These are phyloP conservation scores for Triticum timopheevii DNA, from an alignment of 176 grass and related monocot species.

Conservation along the genomic window DNA sequence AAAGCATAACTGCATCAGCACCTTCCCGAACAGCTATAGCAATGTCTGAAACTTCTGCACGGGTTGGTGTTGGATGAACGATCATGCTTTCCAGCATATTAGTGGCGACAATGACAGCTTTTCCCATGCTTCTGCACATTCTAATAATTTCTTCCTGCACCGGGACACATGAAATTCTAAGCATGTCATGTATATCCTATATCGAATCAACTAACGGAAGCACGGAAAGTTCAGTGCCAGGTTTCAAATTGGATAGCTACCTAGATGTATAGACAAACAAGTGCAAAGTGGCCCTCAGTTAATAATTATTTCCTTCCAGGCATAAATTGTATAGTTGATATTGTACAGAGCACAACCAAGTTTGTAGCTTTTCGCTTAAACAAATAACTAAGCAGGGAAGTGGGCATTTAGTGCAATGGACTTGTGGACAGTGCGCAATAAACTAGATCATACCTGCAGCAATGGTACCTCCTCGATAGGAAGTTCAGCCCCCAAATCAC, in stretches of 20 bases:
- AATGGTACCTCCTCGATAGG: slow-evolving; percentile 96
- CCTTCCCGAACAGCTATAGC: slow-evolving; percentile 98
- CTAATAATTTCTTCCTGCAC: slow-evolving; percentile 98
- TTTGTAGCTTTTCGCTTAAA: neutral
- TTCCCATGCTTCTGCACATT: slow-evolving; percentile 97
- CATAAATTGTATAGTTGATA: neutral
- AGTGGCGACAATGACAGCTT: slow-evolving; percentile 96
- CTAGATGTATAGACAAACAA: neutral
- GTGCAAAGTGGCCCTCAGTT: neutral
- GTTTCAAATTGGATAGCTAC: slow-evolving; percentile 15
- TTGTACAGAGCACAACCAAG: neutral
- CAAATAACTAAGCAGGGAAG: slow-evolving; percentile 10
- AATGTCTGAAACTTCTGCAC: slow-evolving; percentile 98
- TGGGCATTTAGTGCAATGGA: slow-evolving; percentile 4
- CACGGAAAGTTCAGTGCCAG: neutral
- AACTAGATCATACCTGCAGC: slow-evolving; percentile 67
- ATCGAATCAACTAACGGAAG: neutral
- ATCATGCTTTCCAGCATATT: slow-evolving; percentile 99
- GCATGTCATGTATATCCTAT: neutral
- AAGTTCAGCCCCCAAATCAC: slow-evolving; percentile 97
- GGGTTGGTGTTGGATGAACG: slow-evolving; percentile 95
- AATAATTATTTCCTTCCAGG: slow-evolving; percentile 4
- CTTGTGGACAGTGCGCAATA: neutral
- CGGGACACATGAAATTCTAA: slow-evolving; percentile 21
- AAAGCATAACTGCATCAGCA: slow-evolving; percentile 98